A percentile compares a stretch with the other conserved stretches of the same genome.
phyloP scores from a whole-genome alignment of 2,329 filamentous ascomycete genomes.

The Fusarium brevicatenulatum region DNA sequence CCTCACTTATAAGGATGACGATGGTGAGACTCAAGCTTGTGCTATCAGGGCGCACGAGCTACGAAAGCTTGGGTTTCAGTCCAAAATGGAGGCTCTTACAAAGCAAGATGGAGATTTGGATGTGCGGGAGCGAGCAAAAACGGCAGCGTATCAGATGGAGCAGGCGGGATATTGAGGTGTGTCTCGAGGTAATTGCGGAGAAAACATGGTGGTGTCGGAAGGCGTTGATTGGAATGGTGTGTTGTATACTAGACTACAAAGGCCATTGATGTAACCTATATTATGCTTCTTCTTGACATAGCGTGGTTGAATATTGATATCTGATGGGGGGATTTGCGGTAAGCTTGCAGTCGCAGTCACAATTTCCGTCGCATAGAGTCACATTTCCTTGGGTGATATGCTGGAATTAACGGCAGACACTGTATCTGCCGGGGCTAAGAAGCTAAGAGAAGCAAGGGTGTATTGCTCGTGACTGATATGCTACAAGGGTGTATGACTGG shows the following conservation, averaged over 20 bases:
- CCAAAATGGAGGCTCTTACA: constrained; percentile 69
- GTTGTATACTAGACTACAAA: constrained; percentile 5
- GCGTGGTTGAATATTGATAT: constrained; percentile 5
- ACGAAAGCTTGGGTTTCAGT: constrained; percentile 75
- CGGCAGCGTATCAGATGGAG: constrained; percentile 78
- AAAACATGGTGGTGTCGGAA: constrained; percentile 3
- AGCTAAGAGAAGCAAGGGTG: constrained; percentile 1
- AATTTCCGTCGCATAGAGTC: neutral
- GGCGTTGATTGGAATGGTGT: constrained; percentile 4
- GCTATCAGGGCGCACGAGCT: constrained; percentile 75
- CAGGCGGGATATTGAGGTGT: constrained; percentile 46
- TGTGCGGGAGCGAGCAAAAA: constrained; percentile 85
- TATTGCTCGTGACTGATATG: constrained; percentile 18
- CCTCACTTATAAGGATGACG: constrained; percentile 83
- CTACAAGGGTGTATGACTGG: constrained; percentile 11
- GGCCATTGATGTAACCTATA: constrained; percentile 4
- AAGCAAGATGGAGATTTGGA: constrained; percentile 80
- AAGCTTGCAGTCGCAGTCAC: constrained; percentile 1
- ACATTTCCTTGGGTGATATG: constrained; percentile 22
- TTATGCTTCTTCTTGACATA: neutral
- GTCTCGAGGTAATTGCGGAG: neutral
- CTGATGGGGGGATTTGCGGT: neutral
- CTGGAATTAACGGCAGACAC: constrained; percentile 28
- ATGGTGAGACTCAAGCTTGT: constrained; percentile 71
- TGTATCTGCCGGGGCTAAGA: constrained; percentile 30